These are phyloP conservation scores for Apiospora phragmitis DNA, from an alignment of 2,329 filamentous ascomycete genomes.

Conservation along the genomic window DNA sequence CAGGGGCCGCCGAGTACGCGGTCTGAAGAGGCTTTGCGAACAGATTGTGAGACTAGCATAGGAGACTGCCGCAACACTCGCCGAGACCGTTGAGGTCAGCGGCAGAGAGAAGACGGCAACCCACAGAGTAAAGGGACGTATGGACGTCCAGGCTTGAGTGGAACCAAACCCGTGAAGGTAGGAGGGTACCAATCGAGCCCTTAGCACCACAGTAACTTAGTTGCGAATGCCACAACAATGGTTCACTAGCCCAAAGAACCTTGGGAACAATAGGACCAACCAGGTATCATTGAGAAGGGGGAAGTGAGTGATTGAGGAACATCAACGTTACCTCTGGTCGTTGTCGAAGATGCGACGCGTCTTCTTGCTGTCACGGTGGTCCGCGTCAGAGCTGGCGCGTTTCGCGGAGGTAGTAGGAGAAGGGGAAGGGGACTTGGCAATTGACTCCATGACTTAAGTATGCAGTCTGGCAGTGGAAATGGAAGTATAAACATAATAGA, in stretches of 20 bases:
- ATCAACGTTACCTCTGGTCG: not conserved
- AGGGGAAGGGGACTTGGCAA: not conserved
- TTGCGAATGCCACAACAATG: not conserved
- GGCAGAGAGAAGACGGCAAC: not conserved
- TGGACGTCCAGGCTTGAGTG: not conserved
- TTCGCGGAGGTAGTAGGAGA: not conserved
- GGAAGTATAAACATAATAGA: not conserved
- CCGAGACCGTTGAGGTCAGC: not conserved
- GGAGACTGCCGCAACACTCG: not conserved
- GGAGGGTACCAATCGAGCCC: not conserved
- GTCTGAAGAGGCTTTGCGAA: not conserved
- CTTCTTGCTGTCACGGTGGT: not conserved
- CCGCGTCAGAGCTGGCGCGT: not conserved
- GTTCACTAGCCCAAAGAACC: not conserved
- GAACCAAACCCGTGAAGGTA: not conserved
- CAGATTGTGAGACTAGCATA: not conserved
- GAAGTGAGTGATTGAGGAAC: not conserved
- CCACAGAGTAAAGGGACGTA: not conserved
- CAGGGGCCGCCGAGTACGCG: not conserved
- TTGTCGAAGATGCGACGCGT: not conserved
- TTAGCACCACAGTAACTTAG: not conserved
- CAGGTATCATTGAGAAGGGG: not conserved
- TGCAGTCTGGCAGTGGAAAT: not conserved
- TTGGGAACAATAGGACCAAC: not conserved
- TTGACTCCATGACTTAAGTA: not conserved